Base-by-base conservation (phyloP, 2,329 filamentous ascomycete genomes). In the Cordyceps javanica region DNA sequence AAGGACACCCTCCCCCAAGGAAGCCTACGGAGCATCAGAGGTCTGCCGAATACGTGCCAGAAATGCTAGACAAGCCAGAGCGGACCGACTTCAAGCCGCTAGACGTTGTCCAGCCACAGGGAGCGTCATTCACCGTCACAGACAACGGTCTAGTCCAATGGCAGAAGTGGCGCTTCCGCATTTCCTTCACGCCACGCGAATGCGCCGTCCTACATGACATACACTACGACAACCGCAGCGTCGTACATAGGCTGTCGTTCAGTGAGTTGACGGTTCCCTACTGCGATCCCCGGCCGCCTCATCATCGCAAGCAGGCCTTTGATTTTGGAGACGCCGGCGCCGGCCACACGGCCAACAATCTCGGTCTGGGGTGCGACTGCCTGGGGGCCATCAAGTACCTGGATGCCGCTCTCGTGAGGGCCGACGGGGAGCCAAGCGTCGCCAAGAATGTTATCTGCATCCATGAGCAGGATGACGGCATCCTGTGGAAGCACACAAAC, bases 191-290 rank as follows among this genome's bases (percentile, higher is more conserved):
- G 72, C 78, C 81, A 56, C 75, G 86, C 9, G 87, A 89, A 68
- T 86, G 86, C 44, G 77, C 82, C 10, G 84, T 85, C 2, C 77
- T 90, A 2, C 85, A 89, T 63, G 83, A 89, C 63, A 70, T 89
- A 9, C 77, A 77, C 62, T 89, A 86, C 63, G 82, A 85, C 64
- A 80, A 77, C n/a, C 76, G 83, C 41, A 82, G 78, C 57, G 71
- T 88, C 21, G 79, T 89, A 66, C 85, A 89, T 68, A 77, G 86
- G 0, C 67, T 89, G 16, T 81, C 80, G 30, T 74, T 89, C 30
- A 79, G 79, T 50, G 87, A 89, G 67, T 89, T 89, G 86, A 79
- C 80, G 21, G 83, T 87, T 0, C 83, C 83, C 0, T 89, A 88
- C 61, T 83, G 76, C 2, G 85, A 88, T 62, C 82, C 81, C 7